A percentile compares a stretch with the other conserved stretches of the same genome.
phyloP scores from a whole-genome alignment of 2,329 filamentous ascomycete species.

The Salinomyces thailandicus region DNA sequence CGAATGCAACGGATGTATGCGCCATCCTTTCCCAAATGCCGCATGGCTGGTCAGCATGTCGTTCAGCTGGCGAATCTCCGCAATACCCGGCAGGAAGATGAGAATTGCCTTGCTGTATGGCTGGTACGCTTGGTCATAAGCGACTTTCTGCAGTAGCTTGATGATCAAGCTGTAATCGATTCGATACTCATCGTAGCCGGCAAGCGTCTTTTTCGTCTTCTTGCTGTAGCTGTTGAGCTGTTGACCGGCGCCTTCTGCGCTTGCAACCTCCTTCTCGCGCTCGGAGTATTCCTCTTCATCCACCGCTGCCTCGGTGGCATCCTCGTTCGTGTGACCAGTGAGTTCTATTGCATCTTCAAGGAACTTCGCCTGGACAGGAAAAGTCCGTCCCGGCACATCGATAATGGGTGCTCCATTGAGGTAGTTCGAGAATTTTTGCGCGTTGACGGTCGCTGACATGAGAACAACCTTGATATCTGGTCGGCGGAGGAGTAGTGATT shows the following conservation, averaged over 20 bases:
- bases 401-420: conserved; percentile 76
- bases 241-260: conserved; percentile 33
- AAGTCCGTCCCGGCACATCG: conserved; percentile 85
- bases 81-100: conserved; percentile 91
- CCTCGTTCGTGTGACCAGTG: conserved; percentile 60
- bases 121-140: conserved; percentile 53
- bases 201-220: conserved; percentile 62
- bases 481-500: conserved; percentile 64
- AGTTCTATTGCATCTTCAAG: conserved; percentile 87
- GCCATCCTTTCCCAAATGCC: conserved; percentile 66
- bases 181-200: conserved; percentile 77
- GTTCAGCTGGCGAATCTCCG: conserved; percentile 59
- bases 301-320: conserved; percentile 43
- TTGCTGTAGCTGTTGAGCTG: conserved; percentile 63
- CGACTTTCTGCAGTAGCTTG: conserved; percentile 66
- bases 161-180: conserved; percentile 84
- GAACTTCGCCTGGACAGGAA: conserved; percentile 78
- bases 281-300: conserved; percentile 38
- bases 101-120: conserved; percentile 80
- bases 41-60: conserved; percentile 71
- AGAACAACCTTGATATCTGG: conserved; percentile 83
- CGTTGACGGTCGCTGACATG: conserved; percentile 96
- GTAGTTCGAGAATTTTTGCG: conserved; percentile 81
- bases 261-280: conserved; percentile 21
- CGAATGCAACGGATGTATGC: conserved; percentile 83